Evolutionary conservation across 768 basidiomycete species (phyloP).

Genomic region (Guyanaporus albipodus): DNA sequence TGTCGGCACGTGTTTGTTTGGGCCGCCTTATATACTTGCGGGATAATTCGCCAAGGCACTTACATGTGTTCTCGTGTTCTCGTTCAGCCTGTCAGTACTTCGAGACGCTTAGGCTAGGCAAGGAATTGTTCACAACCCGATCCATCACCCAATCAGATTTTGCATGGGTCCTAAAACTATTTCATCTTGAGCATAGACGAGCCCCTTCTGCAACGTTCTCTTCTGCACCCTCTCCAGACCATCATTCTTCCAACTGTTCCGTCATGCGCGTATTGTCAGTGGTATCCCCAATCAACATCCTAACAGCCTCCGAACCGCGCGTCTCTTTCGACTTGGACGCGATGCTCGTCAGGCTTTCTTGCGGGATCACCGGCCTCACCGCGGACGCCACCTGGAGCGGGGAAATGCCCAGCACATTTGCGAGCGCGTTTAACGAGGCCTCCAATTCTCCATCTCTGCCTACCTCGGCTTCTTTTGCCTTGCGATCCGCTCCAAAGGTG

Average conservation of each 20-base stretch:
- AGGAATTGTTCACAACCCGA: too few relatives aligned
- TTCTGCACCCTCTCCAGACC: background rate
- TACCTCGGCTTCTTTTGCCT: background rate
- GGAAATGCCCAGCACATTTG: conserved; percentile 58
- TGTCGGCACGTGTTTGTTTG: too few relatives aligned
- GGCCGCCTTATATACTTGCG: too few relatives aligned
- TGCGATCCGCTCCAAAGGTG: conserved; percentile 5
- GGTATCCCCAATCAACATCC: conserved; percentile 30
- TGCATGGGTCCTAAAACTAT: too few relatives aligned
- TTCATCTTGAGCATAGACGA: too few relatives aligned
- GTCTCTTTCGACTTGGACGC: conserved; percentile 41
- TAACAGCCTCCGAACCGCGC: conserved; percentile 38
- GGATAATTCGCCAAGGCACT: too few relatives aligned
- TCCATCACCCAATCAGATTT: too few relatives aligned
- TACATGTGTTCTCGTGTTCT: too few relatives aligned
- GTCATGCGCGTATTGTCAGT: background rate
- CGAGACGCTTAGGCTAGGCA: too few relatives aligned
- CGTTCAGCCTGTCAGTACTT: too few relatives aligned
- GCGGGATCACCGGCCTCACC: conserved; percentile 56
- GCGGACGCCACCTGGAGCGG: conserved; percentile 59
- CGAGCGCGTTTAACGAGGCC: conserved; percentile 54
- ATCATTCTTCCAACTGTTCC: background rate
- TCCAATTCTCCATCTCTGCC: conserved; percentile 39
- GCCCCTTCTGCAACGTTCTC: background rate
- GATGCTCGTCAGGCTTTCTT: conserved; percentile 55